These are phyloP conservation scores for Sideroxylon spinosum DNA, from an alignment of 179 eudicot genomes.

Conservation along the genomic window DNA sequence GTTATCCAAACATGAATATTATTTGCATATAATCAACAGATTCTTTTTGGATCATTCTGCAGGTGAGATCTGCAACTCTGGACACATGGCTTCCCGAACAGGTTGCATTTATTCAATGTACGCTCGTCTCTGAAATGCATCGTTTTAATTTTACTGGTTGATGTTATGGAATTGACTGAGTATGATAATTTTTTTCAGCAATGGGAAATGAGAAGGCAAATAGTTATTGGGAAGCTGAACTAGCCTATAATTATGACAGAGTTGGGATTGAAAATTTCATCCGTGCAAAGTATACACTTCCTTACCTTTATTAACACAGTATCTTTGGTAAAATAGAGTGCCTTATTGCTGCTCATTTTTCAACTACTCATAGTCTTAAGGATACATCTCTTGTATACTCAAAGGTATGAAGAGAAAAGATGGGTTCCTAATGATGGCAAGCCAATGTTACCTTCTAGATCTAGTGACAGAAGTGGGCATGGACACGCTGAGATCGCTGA, in stretches of 20 bases:
- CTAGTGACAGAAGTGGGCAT: conserved; percentile 55
- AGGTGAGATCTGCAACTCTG: conserved; percentile 98
- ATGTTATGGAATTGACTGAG: no score
- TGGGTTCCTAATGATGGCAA: conserved; percentile 70
- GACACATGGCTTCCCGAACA: conserved; percentile 99
- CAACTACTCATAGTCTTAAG: neutral
- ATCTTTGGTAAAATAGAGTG: neutral
- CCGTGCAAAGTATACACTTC: conserved; percentile 79
- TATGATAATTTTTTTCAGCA: conserved; percentile 18
- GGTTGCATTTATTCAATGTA: conserved; percentile 90
- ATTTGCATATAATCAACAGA: neutral
- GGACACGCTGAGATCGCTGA: conserved; percentile 34
- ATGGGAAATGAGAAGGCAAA: conserved; percentile 88
- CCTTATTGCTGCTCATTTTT: neutral
- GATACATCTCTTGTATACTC: neutral
- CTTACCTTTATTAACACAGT: conserved; percentile 1
- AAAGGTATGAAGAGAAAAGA: conserved; percentile 94
- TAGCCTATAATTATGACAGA: conserved; percentile 95
- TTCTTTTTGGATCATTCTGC: conserved; percentile 19
- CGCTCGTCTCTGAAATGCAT: conserved; percentile 21
- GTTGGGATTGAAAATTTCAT: conserved; percentile 99
- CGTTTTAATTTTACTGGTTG: no score
- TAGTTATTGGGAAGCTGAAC: conserved; percentile 95
- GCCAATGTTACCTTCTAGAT: conserved; percentile 36
- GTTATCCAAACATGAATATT: neutral